Conservation (phyloP, 148 eudicot species). For the Camellia granthamiana region DNA sequence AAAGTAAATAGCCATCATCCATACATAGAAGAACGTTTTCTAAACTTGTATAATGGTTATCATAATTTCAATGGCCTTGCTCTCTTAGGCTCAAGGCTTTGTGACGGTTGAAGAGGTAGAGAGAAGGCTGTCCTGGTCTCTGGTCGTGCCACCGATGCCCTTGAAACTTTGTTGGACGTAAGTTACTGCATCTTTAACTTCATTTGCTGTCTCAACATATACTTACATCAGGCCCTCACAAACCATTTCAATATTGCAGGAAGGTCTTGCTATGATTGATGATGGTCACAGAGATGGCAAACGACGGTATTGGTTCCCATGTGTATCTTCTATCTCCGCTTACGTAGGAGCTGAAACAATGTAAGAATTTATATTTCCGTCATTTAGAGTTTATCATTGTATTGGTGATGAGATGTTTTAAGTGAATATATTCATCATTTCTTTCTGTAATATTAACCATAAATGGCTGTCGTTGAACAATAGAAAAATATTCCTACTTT, state of each 20-base stretch:
- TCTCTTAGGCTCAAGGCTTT: slow-evolving; percentile 72
- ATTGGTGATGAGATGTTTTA: too few relatives aligned
- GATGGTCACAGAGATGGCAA: slow-evolving; percentile 87
- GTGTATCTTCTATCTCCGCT: slow-evolving; percentile 84
- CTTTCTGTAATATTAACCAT: too few relatives aligned
- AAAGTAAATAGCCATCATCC: not conserved
- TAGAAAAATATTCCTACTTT: too few relatives aligned
- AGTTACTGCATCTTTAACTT: slow-evolving; percentile 20
- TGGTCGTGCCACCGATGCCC: slow-evolving; percentile 96
- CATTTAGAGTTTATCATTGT: not conserved
- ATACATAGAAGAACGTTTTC: not conserved
- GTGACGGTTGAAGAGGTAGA: slow-evolving; percentile 88
- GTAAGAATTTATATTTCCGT: slow-evolving; percentile 14
- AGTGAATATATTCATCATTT: too few relatives aligned
- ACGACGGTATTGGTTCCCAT: slow-evolving; percentile 92
- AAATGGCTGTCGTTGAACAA: too few relatives aligned
- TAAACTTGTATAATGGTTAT: not conserved
- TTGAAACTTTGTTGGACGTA: slow-evolving; percentile 79
- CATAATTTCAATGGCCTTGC: not conserved
- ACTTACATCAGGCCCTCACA: not conserved
- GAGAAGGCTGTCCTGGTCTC: slow-evolving; percentile 74
- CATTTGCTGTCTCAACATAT: not conserved
- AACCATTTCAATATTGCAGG: slow-evolving; percentile 44
- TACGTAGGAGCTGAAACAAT: slow-evolving; percentile 53
- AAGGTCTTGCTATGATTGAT: slow-evolving; percentile 97